Base-by-base conservation (phyloP, 1,284 basidiomycete genomes). In the Cystobasidium pallidum region DNA sequence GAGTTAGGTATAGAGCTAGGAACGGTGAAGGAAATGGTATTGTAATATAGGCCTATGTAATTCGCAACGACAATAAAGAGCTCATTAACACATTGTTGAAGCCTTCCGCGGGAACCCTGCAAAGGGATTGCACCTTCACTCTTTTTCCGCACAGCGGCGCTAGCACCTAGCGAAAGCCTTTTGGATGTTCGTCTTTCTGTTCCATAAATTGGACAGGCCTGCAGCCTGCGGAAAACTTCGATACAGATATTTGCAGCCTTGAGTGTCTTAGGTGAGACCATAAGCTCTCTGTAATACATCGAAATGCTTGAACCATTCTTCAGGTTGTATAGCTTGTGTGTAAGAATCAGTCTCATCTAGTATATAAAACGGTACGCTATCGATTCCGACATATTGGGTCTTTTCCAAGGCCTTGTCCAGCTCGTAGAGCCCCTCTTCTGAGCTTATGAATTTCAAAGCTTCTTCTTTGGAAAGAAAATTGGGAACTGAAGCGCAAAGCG, bases 401-500 rank as follows among this genome's bases (percentile, higher is more conserved):
- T 72, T 72, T 51, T 72, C 54, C 17, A 72, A 55, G 3, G 64
- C 52, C 49, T 72, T 72, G 52, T 72, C 70, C 3, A 72, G 39
- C 36, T 72, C 70, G 32, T 72, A 72, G 2, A 30, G 10, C 3
- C 62, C 63, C 19, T 72, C 70, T 45, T 72, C 70, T n/a, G 51
- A 47, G 19, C 66, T 41, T 66, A 72, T 41, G 47, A 72, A 72
- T 26, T 41, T 64, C 24, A 52, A 19, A 17, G 63, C 63, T 28
- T 66, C 64, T 0, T 72, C 70, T 15, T 64, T 26, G 0, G 63
- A 39, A 34, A 72, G 11, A 28, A 67, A 66, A 26, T 34, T 52
- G 1, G 28, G 30, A 1, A 54, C 52, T 26, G 52, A 54, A 11
- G 47, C 30, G 17, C 59, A 26, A 17, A 71, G 17, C 32, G 62